Base-by-base conservation (phyloP, 768 basidiomycete species). In the Inosperma sp. region DNA sequence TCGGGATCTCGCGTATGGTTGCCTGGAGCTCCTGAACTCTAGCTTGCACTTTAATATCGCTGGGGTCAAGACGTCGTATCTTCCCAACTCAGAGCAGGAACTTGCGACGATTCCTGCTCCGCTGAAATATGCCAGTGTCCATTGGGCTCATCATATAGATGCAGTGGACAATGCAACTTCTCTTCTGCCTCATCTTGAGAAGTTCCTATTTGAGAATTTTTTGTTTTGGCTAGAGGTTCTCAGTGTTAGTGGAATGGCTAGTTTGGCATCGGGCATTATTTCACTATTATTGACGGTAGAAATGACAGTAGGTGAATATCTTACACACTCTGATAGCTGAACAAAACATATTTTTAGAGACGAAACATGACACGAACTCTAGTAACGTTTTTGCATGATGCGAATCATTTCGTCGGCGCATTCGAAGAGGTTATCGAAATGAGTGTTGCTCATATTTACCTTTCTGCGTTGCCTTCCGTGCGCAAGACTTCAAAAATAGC, bases 41-140 rank as follows among this genome's bases (percentile, higher is more conserved):
- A 36, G 48, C 9, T 57, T 65, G 12, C 52, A 51, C 27, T 68
- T 68, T 45, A 66, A 69, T 48, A 65, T 69, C 26, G 65, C 64
- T 56, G 17, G 56, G 4, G 44, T 68, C 13, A 52, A 61, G 39
- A 59, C 56, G 7, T 68, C 67, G 12, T 60, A 67, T 50, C 19
- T 55, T 4, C 53, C 33, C 3, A 67, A 67, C 44, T 35, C 52
- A 19, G 62, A 68, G 7, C 30, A 31, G n/a, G 8, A 8, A n/a
- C 8, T n/a, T 31, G n/a, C 30, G 8, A 8, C 30, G 8, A 65
- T 67, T 26, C 53, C 62, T 2, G 34, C 34, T n/a, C 50, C 57
- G 43, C 47, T 66, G 31, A 41, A 35, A n/a, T 67, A 67, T 56
- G 34, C 62, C 16, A 60, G 60, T 52, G 43, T 50, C 19, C 56